Evolutionary conservation across 2,329 filamentous ascomycete species (phyloP).

Genomic region (Aspergillus fructus): DNA sequence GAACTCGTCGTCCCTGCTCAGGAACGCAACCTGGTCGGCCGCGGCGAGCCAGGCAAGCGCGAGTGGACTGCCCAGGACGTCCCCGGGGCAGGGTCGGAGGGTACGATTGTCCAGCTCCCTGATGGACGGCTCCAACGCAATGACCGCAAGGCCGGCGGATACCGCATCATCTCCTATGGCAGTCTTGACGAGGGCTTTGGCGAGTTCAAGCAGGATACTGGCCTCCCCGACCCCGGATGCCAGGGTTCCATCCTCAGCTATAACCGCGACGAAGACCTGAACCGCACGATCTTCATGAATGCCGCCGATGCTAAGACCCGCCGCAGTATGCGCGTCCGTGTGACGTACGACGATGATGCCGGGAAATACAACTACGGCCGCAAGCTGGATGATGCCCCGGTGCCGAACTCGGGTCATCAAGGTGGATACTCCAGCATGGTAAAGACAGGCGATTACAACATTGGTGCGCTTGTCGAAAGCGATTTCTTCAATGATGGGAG

Average conservation of each 20-base stretch:
- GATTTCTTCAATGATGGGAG: conserved; percentile 10
- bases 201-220: background rate
- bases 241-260: conserved; percentile 7
- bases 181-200: background rate
- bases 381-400: conserved; percentile 5
- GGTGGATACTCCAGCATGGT: background rate
- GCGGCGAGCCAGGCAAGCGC: conserved; percentile 7
- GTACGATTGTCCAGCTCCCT: background rate
- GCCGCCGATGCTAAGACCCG: conserved; percentile 1
- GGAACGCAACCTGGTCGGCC: conserved; percentile 7
- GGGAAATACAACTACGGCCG: conserved; percentile 7
- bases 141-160: background rate
- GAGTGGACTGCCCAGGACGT: conserved; percentile 6
- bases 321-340: conserved; percentile 7
- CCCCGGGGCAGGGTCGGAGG: background rate
- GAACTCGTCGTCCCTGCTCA: conserved; percentile 8
- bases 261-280: conserved; percentile 2
- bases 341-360: conserved; percentile 7
- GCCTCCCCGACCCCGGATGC: conserved; percentile 9
- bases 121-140: background rate
- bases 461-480: conserved; percentile 6
- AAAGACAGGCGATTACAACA: background rate
- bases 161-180: background rate
- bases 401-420: background rate
- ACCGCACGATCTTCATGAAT: conserved; percentile 10